These are phyloP conservation scores for Xylaria curta DNA, from an alignment of 495 filamentous ascomycete genomes.

Conservation along the genomic window DNA sequence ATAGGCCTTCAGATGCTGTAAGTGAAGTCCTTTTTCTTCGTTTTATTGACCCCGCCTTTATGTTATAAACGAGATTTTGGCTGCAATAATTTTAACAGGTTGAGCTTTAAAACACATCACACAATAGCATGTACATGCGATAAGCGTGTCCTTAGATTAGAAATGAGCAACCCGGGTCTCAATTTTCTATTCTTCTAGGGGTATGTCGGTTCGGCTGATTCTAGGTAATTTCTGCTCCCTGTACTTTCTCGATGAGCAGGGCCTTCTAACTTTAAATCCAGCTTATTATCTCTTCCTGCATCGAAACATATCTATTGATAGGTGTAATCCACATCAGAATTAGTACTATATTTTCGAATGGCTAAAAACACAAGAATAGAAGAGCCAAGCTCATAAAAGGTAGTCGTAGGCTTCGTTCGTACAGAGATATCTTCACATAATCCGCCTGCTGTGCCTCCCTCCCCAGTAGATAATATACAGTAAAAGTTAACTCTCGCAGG, in stretches of 20 bases:
- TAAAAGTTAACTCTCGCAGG: neutral
- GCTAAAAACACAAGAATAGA: conserved; percentile 16
- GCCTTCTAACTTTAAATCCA: neutral
- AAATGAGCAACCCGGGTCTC: neutral
- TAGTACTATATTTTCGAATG: neutral
- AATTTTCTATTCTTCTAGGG: neutral
- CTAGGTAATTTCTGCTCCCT: neutral
- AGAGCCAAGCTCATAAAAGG: conserved; percentile 3
- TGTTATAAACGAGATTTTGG: too few species aligned
- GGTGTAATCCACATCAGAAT: neutral
- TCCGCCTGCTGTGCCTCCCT: conserved; percentile 2
- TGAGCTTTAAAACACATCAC: neutral
- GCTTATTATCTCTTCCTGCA: neutral
- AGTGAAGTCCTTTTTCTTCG: too few species aligned
- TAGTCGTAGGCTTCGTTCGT: conserved; percentile 16
- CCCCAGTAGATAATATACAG: conserved; percentile 12
- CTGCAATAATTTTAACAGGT: too few species aligned
- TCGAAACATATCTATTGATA: neutral
- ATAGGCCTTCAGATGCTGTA: too few species aligned
- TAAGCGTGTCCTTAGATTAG: neutral
- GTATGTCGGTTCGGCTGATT: neutral
- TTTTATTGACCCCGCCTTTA: too few species aligned
- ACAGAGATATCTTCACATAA: conserved; percentile 7
- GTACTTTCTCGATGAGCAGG: neutral
- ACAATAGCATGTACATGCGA: neutral